Evolutionary conservation across 1,284 basidiomycete species (phyloP).

Genomic region (Earliella scabrosa): DNA sequence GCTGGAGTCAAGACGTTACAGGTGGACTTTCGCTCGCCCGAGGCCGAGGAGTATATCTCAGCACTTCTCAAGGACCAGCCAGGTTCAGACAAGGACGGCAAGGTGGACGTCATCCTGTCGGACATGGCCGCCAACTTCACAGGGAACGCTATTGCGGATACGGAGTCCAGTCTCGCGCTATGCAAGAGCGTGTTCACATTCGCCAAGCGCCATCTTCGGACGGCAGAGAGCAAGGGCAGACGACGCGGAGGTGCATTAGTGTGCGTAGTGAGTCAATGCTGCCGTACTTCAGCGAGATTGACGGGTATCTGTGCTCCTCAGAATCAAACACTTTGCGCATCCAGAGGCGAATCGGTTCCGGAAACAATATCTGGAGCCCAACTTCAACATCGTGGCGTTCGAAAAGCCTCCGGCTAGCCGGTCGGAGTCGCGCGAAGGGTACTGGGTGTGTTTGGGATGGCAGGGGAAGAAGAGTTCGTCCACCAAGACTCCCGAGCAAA

Average conservation of each 20-base stretch:
- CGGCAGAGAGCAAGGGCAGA: conserved; percentile 45
- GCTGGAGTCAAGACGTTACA: conserved; percentile 70
- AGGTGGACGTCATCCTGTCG: conserved; percentile 74
- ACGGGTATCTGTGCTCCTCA: conserved; percentile 31
- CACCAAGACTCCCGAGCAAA: not conserved
- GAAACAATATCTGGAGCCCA: conserved; percentile 49
- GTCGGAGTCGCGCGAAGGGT: conserved; percentile 70
- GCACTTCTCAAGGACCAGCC: conserved; percentile 41
- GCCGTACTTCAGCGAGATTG: conserved; percentile 1
- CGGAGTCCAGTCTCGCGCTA: conserved; percentile 63
- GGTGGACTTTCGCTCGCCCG: conserved; percentile 74
- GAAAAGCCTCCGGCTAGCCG: conserved; percentile 75
- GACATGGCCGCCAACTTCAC: conserved; percentile 80
- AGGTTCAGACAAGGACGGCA: conserved; percentile 39
- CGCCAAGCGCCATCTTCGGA: conserved; percentile 52
- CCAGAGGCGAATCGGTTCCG: conserved; percentile 63
- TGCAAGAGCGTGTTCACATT: conserved; percentile 69
- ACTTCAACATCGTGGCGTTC: conserved; percentile 61
- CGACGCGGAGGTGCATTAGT: conserved; percentile 62
- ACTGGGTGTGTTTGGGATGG: conserved; percentile 75
- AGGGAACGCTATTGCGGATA: conserved; percentile 64
- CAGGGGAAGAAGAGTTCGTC: conserved; percentile 40
- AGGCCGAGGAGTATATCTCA: conserved; percentile 54
- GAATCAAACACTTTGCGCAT: conserved; percentile 77
- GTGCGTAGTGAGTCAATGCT: conserved; percentile 47